A percentile compares a stretch with the other conserved stretches of the same genome.
Evolutionary conservation across 148 eudicot species (phyloP).

Genomic region (Spergularia marina): DNA sequence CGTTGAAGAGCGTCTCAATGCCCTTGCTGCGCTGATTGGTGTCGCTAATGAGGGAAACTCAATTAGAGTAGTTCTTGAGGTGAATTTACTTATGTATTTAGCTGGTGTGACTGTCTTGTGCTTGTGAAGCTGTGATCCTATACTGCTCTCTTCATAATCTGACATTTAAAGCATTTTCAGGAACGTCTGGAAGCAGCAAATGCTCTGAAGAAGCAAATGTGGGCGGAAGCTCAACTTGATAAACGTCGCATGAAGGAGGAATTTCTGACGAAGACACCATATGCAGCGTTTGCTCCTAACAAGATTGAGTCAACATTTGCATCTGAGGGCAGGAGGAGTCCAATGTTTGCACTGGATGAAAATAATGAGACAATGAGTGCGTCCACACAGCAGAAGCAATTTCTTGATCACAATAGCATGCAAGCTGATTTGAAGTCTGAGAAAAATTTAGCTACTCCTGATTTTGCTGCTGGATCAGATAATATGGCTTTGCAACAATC

Average conservation of each 20-base stretch:
- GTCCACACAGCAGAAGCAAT: conserved; percentile 29
- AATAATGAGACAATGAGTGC: conserved; percentile 34
- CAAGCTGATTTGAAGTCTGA: conserved; percentile 31
- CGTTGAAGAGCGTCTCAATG: conserved; percentile 87
- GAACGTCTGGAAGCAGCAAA: conserved; percentile 92
- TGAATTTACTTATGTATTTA: conserved; percentile 8
- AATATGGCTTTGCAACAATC: conserved; percentile 54
- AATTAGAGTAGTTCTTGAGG: conserved; percentile 72
- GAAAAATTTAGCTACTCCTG: conserved; percentile 38
- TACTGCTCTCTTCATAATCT: conserved; percentile 9
- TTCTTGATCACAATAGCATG: conserved; percentile 33
- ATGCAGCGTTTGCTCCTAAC: conserved; percentile 37
- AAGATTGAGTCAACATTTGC: conserved; percentile 40
- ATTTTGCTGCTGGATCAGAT: conserved; percentile 41
- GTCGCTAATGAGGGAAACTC: conserved; percentile 94
- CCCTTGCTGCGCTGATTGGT: conserved; percentile 73
- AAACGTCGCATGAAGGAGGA: conserved; percentile 87
- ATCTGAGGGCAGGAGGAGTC: conserved; percentile 51
- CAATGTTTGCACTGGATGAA: conserved; percentile 35
- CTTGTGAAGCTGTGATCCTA: neutral
- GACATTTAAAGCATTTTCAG: conserved; percentile 37
- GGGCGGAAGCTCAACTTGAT: conserved; percentile 87
- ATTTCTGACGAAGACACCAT: conserved; percentile 44
- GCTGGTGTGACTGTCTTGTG: neutral
- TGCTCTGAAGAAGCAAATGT: conserved; percentile 91